Evolutionary conservation across 495 filamentous ascomycete genomes (phyloP), one percentile per base, ranked within the genome.

Genomic region (Alectoria sarmentosa): DNA sequence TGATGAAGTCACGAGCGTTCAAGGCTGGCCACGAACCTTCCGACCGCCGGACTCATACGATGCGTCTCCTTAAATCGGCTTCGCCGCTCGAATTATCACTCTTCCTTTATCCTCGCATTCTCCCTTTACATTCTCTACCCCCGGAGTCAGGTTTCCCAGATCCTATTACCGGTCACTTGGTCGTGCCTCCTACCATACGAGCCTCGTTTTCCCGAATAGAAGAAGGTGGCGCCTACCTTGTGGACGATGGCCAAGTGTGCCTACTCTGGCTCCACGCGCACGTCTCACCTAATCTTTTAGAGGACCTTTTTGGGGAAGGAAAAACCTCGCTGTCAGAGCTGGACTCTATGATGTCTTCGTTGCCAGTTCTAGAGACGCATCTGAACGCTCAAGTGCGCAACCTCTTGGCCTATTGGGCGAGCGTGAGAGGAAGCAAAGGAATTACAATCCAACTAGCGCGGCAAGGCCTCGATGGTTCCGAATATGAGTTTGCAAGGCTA

Each of bases 381-480:
- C 82, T 99, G 19, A 97, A 95, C 67, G 90, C 90, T 38, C 94
- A 98, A 78, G 92, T 95, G 58, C 87, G 94, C 63, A 98, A 98
- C 69, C 83, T 98, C 26, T 75, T 97, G 56, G 89, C 96, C 72
- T 96, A 93, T 75, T 78, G 97, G 61, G 85, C 86, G 67, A 84
- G 82, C 13, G 82, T 88, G 69, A 83, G 94, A 48, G 95, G 94
- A 4, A 90, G 86, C 58, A 98, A 96, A 77, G 90, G 88, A 21
- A 77, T 96, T 61, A 89, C 90, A 15, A 83, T 99, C 58, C 94
- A 99, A 76, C 74, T 99, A 34, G 94, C 94, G 10, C 80, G 94
- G 34, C 94, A 99, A 76, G 92, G 92, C 1, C 78, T 98, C 4
- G 94, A 99, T 70, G 94, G 94, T 0, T 90, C 92, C 2, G 94